Percentiles rank a stretch among this genome's conserved stretches.
Evolutionary conservation across 2,329 filamentous ascomycete genomes (phyloP).

Genomic region (Aspergillus cejpii): DNA sequence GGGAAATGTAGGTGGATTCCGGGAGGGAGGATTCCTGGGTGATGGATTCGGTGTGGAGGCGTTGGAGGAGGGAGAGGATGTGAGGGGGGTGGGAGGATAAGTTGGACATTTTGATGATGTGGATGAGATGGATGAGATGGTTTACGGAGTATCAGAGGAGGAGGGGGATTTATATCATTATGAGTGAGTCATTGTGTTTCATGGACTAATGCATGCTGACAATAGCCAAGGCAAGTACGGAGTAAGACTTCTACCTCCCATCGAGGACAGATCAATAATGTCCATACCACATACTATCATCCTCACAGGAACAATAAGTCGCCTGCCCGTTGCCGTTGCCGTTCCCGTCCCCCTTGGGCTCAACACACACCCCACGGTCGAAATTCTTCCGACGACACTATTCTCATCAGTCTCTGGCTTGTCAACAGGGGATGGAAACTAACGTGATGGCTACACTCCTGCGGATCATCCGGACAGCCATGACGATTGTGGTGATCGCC

Average conservation of each 20-base stretch:
- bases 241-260: too few relatives aligned
- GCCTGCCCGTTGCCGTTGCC: not conserved
- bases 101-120: constrained; percentile 5
- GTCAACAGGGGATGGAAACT: not conserved
- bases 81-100: constrained; percentile 8
- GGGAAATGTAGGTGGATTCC: constrained; percentile 17
- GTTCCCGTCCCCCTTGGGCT: too few relatives aligned
- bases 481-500: not conserved
- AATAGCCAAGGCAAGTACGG: too few relatives aligned
- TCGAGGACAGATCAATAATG: too few relatives aligned
- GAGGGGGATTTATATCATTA: not conserved
- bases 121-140: not conserved
- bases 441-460: not conserved
- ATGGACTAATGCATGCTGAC: too few relatives aligned
- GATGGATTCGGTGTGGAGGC: constrained; percentile 29
- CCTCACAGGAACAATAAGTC: not conserved
- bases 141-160: not conserved
- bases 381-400: not conserved
- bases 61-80: constrained; percentile 23
- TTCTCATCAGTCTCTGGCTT: not conserved
- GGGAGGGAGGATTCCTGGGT: constrained; percentile 27
- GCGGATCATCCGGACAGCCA: not conserved
- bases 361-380: not conserved
- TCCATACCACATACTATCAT: not conserved
- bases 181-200: too few relatives aligned